Evolutionary conservation across 495 filamentous ascomycete genomes (phyloP), one percentile per base, ranked within the genome.

Genomic region (Penicillium waksmanii): DNA sequence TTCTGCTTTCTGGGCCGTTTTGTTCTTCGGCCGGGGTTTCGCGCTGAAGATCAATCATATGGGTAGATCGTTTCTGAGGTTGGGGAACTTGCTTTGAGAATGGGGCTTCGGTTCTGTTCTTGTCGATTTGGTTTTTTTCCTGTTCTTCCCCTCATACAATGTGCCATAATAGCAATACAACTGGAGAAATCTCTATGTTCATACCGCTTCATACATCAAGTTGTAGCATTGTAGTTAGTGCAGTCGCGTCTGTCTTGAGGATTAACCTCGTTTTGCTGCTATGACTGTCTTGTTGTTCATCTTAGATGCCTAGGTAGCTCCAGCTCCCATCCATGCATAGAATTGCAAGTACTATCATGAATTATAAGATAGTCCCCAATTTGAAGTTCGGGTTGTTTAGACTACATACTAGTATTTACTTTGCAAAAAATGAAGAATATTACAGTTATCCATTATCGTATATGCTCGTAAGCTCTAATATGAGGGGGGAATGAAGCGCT

Each of bases 81-180:
- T 60, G 42, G 53, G 57, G 51, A 61, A 58, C 40, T 61, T 58
- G 56, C 50, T 63, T 61, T 53, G 38, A 53, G 51, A 49, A 53
- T 15, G 8, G 17, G 17, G 42, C 42, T 44, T 44, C 21, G 11
- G 46, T 56, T 53, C 49, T 50, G 60, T 56, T 36, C 38, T 53
- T 53, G 42, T 55, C 21, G 51, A 58, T 51, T 40, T 47, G 60
- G 52, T 55, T 31, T 51, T 51, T 31, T 56, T 35, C 53, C 47
- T 23, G 48, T 60, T 44, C 55, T 57, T 66, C 38, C 46, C 53
- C 60, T 60, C 64, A 63, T 69, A 69, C 59, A 64, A 65, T 67
- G 66, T 71, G 66, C 55, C 66, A 69, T 69, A 71, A 67, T 71
- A 64, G 56, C 61, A 56, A 58, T 61, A 67, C 56, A 62, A 62